phyloP scores from a whole-genome alignment of 768 basidiomycete species.

The Hirschioporus abietinus region DNA sequence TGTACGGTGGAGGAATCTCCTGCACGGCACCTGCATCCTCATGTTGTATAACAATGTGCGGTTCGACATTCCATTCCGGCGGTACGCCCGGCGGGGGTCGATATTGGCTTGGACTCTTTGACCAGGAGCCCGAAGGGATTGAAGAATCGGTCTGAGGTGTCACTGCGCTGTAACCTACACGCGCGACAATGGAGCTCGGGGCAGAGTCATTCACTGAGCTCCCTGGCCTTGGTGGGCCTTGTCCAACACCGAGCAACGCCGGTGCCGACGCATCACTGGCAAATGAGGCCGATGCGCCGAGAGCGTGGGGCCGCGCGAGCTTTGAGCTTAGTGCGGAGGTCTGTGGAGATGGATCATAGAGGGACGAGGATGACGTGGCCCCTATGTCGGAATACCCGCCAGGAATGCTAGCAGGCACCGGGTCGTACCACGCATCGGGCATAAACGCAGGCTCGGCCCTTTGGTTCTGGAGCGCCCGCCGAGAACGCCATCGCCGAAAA shows the following conservation, averaged over 20 bases:
- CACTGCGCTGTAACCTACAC: neutral
- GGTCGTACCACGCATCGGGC: conserved; percentile 8
- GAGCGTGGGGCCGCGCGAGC: neutral
- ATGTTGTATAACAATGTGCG: conserved; percentile 36
- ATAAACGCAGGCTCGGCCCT: neutral
- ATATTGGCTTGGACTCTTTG: neutral
- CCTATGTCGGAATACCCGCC: neutral
- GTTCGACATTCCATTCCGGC: conserved; percentile 11
- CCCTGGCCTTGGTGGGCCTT: neutral
- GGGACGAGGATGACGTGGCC: conserved; percentile 6
- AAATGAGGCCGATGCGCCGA: neutral
- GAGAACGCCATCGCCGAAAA: conserved; percentile 18
- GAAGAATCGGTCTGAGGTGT: neutral
- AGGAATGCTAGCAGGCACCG: neutral
- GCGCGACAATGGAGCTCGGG: neutral
- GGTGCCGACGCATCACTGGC: neutral
- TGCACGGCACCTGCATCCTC: conserved; percentile 32
- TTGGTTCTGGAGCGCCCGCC: conserved; percentile 4
- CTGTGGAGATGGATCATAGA: conserved; percentile 4
- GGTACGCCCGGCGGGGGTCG: neutral
- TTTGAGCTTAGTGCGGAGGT: neutral
- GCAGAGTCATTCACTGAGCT: neutral
- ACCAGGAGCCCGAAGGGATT: neutral
- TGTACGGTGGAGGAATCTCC: conserved; percentile 36
- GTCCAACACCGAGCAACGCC: neutral